Base-by-base conservation (phyloP, 2,329 filamentous ascomycete species). In the Talaromyces sp. region DNA sequence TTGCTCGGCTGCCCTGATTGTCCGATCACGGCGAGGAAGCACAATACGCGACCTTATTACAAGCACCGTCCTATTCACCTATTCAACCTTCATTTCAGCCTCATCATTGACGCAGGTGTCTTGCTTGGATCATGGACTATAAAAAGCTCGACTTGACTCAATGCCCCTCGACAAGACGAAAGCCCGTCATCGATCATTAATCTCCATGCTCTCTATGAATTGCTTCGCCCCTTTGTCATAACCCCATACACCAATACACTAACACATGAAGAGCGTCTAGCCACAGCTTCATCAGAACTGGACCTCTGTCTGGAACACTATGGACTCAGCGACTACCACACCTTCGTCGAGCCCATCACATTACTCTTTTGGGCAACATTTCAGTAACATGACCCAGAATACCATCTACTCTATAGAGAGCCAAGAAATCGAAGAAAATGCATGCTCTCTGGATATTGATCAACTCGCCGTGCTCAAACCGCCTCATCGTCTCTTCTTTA, bases 331-430 rank as follows among this genome's bases (percentile, higher is more conserved):
- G 14, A 37, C 31, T 33, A 24, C 37, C 31, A 63, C 48, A 9
- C 61, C 52, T 56, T 63, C 52, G 11, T 63, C 61, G n/a, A 63
- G 39, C 24, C 50, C 61, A 13, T 63, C 61, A 8, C 19, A 24
- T 27, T 56, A 54, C 39, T 63, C 61, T 39, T 63, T 63, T 7
- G n/a, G 52, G 11, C 37, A 13, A 24, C 35, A 43, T 19, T 27
- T 45, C 35, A 63, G 61, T 27, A 22, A 57, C 39, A 19, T 27
- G 6, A 41, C 39, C 3, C 37, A 47, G 13, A 47, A 43, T 39
- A 31, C 50, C 10, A 11, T 13, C 11, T 57, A 43, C 10, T 63
- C 50, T 5, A 3, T 39, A n/a, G 50, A 63, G 27, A 47, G n/a
- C 19, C 22, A 37, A 3, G 10, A 22, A 16, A n/a, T n/a, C 9